Conservation (phyloP, 495 filamentous ascomycete genomes). For the Cercophora sp. region DNA sequence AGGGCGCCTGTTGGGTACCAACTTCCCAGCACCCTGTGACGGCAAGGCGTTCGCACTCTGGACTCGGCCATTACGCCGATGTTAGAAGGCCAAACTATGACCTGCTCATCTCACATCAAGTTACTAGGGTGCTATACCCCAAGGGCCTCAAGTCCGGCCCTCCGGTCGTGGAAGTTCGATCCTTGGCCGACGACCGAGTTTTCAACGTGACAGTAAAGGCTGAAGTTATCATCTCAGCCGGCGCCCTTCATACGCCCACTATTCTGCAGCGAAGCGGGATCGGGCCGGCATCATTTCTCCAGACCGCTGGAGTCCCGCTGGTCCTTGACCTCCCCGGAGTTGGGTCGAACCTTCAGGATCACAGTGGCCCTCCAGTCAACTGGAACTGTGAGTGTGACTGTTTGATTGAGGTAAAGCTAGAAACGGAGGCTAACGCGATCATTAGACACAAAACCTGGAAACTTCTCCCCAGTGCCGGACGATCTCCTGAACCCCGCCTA, state of each 20-base stretch:
- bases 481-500: neutral
- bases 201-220: slow-evolving; percentile 19
- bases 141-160: slow-evolving; percentile 13
- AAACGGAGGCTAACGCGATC: slow-evolving; percentile 13
- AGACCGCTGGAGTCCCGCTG: neutral
- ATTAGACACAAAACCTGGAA: neutral
- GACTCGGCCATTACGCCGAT: slow-evolving; percentile 34
- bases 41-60: slow-evolving; percentile 33
- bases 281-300: neutral
- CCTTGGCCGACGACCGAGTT: slow-evolving; percentile 11
- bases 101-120: slow-evolving; percentile 30
- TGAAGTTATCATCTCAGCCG: slow-evolving; percentile 5
- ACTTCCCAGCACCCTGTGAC: slow-evolving; percentile 29
- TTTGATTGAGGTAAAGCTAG: slow-evolving; percentile 15
- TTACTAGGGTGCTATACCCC: slow-evolving; percentile 21
- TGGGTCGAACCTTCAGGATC: slow-evolving; percentile 4
- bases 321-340: slow-evolving; percentile 2
- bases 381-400: slow-evolving; percentile 17
- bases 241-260: slow-evolving; percentile 37
- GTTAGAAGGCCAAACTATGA: slow-evolving; percentile 35
- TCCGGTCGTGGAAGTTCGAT: slow-evolving; percentile 21
- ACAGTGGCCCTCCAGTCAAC: neutral
- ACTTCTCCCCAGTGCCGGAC: neutral
- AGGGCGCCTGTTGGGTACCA: slow-evolving; percentile 25
- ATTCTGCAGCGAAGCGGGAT: slow-evolving; percentile 2